Percentiles rank a stretch among this genome's conserved stretches.
phyloP scores from a whole-genome alignment of 2,329 filamentous ascomycete species.

The Calonectria multiphialidica region DNA sequence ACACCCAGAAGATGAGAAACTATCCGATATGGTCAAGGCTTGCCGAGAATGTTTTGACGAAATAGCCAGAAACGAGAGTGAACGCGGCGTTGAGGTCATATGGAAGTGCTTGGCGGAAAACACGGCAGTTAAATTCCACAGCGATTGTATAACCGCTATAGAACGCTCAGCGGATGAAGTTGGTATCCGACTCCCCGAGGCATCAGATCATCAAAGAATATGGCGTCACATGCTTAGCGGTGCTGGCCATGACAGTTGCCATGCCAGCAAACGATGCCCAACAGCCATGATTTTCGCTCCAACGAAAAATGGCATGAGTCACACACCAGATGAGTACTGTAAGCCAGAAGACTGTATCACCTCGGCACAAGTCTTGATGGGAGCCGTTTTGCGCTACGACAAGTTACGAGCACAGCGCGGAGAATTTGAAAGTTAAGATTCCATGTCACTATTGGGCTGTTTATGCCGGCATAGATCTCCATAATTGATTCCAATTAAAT shows the following conservation, averaged over 20 bases:
- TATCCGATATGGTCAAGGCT: constrained; percentile 65
- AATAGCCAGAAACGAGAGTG: constrained; percentile 64
- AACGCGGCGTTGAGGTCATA: constrained; percentile 65
- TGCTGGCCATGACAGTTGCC: constrained; percentile 50
- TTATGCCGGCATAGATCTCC: too few species aligned
- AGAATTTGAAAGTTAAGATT: too few species aligned
- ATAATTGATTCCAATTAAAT: too few species aligned
- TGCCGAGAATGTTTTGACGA: constrained; percentile 51
- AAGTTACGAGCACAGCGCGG: background rate
- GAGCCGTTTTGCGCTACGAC: background rate
- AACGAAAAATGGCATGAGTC: constrained; percentile 48
- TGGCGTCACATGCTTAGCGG: constrained; percentile 45
- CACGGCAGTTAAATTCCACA: constrained; percentile 64
- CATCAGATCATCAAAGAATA: background rate
- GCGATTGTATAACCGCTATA: constrained; percentile 57
- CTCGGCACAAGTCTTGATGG: background rate
- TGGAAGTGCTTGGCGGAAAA: constrained; percentile 70
- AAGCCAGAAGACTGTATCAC: constrained; percentile 44
- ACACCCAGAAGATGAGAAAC: constrained; percentile 63
- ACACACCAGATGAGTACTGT: constrained; percentile 42
- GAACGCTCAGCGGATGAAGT: constrained; percentile 47
- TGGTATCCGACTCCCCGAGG: background rate
- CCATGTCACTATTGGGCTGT: too few species aligned
- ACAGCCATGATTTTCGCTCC: constrained; percentile 51
- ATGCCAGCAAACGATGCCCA: constrained; percentile 45